Conservation (phyloP, 495 filamentous ascomycete species). For the Penicillium daleae region DNA sequence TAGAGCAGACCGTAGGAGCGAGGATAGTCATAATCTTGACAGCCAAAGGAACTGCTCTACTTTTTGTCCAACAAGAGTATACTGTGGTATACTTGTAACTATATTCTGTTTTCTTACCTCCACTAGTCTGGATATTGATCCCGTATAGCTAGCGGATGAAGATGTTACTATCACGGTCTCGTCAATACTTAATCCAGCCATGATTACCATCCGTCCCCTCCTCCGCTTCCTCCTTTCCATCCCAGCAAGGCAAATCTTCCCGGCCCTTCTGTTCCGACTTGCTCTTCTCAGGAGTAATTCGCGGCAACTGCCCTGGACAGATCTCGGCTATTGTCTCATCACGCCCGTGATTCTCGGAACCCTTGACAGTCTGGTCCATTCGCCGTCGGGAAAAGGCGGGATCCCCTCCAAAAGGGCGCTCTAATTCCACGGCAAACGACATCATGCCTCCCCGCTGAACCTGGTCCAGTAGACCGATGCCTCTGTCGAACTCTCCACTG, state of each 20-base stretch:
- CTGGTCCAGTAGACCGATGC: not conserved
- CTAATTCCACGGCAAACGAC: conserved; percentile 19
- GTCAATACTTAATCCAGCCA: not conserved
- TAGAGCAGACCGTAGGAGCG: no score
- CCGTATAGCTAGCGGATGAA: no score
- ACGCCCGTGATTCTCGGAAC: conserved; percentile 1
- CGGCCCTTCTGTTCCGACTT: not conserved
- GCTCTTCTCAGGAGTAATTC: not conserved
- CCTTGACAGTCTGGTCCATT: not conserved
- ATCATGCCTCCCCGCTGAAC: conserved; percentile 5
- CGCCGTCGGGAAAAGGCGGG: conserved; percentile 29
- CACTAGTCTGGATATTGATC: no score
- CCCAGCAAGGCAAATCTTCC: not conserved
- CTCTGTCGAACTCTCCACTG: no score
- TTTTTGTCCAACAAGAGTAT: no score
- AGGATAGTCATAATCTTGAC: no score
- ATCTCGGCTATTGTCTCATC: conserved; percentile 3
- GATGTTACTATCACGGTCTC: no score
- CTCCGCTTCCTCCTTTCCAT: not conserved
- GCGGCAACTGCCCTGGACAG: not conserved
- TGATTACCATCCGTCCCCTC: no score
- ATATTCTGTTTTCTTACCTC: no score
- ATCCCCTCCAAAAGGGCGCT: not conserved
- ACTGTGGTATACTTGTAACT: no score
- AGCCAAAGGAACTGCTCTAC: no score